Evolutionary conservation across 345 rosid species (phyloP), one percentile per base, ranked within the genome.

Genomic region (Citrus mangshanensis): DNA sequence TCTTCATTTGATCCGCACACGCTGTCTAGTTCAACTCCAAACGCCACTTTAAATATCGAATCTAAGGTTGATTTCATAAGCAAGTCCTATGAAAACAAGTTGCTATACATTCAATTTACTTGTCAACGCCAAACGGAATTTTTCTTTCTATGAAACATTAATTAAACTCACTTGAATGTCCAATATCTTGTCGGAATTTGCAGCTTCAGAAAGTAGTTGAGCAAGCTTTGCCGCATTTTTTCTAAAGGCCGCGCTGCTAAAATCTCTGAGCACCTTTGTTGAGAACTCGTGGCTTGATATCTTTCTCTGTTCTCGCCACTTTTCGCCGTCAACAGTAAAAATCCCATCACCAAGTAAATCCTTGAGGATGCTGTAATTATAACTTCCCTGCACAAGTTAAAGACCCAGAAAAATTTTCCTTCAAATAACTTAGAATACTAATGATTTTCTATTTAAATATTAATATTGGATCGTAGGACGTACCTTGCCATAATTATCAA

Each of bases 41-140:
- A 88, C 19, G 83, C 90, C 74, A 91, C 91, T 73, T 86, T 83
- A 78, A 88, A 91, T 78, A 89, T 88, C 5, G 92, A 91, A 82
- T 89, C 94, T 37, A 91, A 81, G 58, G 92, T 84, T 12, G 92
- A 86, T 81, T 85, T 91, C 94, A 91, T 84, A 58, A 91, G 85
- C 78, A 91, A 78, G 60, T 81, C 90, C 94, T 91, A 12, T 13
- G 32, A 18, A 16, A 5, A 5, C 28, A 61, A 42, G 28, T 27
- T 19, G 22, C 58, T 54, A 30, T 38, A 30, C 0, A 6, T 34
- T 76, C 63, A 67, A 54, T 66, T 55, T 37, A 22, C 58, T 42
- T 4, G 30, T 63, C 19, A 56, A 46, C 55, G 42, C 65, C 10
- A 58, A 37, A 69, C 24, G 4, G 8, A 7, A 7, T 24, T 19